Percentiles rank a stretch among this genome's conserved stretches.
These are phyloP conservation scores for Exserohilum rostratum DNA, from an alignment of 2,329 filamentous ascomycete species.

Conservation along the genomic window DNA sequence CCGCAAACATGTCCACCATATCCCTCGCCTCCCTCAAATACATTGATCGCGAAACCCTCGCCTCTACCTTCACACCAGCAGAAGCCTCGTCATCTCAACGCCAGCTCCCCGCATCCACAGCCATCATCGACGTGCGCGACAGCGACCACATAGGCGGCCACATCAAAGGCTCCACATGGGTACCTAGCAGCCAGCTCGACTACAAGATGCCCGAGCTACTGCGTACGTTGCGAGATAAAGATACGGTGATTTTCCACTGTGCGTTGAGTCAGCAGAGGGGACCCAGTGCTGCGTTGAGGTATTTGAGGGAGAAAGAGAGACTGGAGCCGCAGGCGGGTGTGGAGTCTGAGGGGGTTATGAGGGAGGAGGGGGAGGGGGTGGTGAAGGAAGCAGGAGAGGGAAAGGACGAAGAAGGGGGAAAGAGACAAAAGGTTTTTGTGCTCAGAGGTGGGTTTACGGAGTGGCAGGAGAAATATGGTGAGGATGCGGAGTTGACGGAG, in stretches of 20 bases:
- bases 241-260: slow-evolving; percentile 93
- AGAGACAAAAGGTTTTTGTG: slow-evolving; percentile 75
- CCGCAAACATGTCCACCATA: slow-evolving; percentile 44
- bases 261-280: slow-evolving; percentile 89
- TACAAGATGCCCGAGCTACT: slow-evolving; percentile 81
- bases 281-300: slow-evolving; percentile 80
- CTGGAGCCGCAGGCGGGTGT: slow-evolving; percentile 39
- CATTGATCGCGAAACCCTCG: slow-evolving; percentile 71
- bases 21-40: slow-evolving; percentile 69
- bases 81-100: slow-evolving; percentile 67
- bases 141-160: slow-evolving; percentile 90
- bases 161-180: slow-evolving; percentile 77
- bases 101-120: slow-evolving; percentile 58
- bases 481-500: slow-evolving; percentile 81
- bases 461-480: slow-evolving; percentile 86
- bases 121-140: slow-evolving; percentile 89
- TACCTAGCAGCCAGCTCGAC: slow-evolving; percentile 76
- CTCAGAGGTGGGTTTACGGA: slow-evolving; percentile 82
- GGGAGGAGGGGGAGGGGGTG: slow-evolving; percentile 23
- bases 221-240: slow-evolving; percentile 74
- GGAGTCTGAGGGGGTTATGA: slow-evolving; percentile 22
- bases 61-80: slow-evolving; percentile 61
- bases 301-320: slow-evolving; percentile 72
- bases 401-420: slow-evolving; percentile 21
- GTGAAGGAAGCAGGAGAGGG: slow-evolving; percentile 23